Percentiles rank a stretch among this genome's conserved stretches.
These are phyloP conservation scores for Penstemon newberryi DNA, from an alignment of 257 asterid genomes.

Conservation along the genomic window DNA sequence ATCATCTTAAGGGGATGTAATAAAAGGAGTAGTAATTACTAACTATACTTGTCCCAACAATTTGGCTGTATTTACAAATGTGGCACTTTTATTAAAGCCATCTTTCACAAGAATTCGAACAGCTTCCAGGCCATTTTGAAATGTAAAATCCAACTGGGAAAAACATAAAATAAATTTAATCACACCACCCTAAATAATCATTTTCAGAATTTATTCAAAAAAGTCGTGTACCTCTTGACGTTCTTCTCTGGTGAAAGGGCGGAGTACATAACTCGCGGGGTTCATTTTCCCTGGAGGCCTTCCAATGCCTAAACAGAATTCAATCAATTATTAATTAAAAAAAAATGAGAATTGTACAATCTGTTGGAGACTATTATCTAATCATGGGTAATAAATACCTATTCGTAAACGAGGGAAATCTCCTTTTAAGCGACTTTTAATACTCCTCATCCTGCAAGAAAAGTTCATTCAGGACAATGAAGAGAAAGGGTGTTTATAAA, in stretches of 20 bases:
- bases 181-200: background rate
- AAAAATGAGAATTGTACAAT: background rate
- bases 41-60: conserved; percentile 33
- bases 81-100: conserved; percentile 73
- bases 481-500: too few relatives aligned
- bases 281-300: conserved; percentile 96
- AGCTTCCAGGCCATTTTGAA: conserved; percentile 76
- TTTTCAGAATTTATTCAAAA: background rate
- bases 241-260: conserved; percentile 79
- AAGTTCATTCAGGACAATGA: conserved; percentile 7
- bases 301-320: conserved; percentile 62
- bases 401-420: conserved; percentile 90
- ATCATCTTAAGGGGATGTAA: too few relatives aligned
- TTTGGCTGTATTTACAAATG: conserved; percentile 73
- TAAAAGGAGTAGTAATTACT: background rate
- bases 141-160: conserved; percentile 75
- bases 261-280: conserved; percentile 71
- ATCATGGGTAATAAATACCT: conserved; percentile 44
- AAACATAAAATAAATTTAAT: conserved; percentile 9
- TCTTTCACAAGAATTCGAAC: conserved; percentile 71
- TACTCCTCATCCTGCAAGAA: conserved; percentile 83
- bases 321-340: conserved; percentile 5
- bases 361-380: background rate
- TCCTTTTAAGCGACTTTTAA: conserved; percentile 77
- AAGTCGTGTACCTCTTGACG: conserved; percentile 61